Base-by-base conservation (phyloP, 2,329 filamentous ascomycete genomes). In the Verticillium isaacii region DNA sequence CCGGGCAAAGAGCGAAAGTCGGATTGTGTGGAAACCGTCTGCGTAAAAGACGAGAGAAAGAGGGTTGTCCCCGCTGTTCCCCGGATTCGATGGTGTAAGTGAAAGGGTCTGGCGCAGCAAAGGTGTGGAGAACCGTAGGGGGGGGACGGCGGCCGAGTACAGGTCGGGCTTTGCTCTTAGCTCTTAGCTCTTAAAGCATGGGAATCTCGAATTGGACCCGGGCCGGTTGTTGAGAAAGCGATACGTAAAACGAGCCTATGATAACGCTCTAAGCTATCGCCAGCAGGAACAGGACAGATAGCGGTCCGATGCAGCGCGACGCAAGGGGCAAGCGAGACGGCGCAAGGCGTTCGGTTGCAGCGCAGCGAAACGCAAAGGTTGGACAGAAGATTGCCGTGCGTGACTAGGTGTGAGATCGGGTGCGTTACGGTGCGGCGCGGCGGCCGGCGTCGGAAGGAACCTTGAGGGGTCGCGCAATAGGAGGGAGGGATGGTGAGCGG, bases 261-360 rank as follows among this genome's bases (percentile, higher is more conserved):
- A 41, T 7, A 32, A 32, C 14, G 15, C 37, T 25, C 19, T 23
- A 50, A 50, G 45, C 57, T 57, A 36, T 23, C 29, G 32, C 57
- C 36, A 45, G 39, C 57, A 50, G 57, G 57, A 54, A 57, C n/a
- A 62, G 45, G 36, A 39, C 29, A 57, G 50, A 64, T 34, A 23
- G 59, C 50, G 50, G 60, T 58, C 58, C 57, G 50, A 58, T 57
- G 62, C 25, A 58, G 45, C 57, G 25, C 63, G 64, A 64, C 64
- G 64, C 61, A 59, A 61, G 64, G 57, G 41, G 62, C 56, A 65
- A 60, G 45, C 45, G 59, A 61, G 62, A 61, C 65, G 67, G 67
- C 66, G 69, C 72, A 73, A 73, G 72, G 66, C 71, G 45, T 50
- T 50, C 45, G 45, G 45, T 50, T 23, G 19, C 45, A 50, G 19